These are phyloP conservation scores for Neocallimastix lanati DNA, from an alignment of 192 early-diverging fungal species.

Conservation along the genomic window DNA sequence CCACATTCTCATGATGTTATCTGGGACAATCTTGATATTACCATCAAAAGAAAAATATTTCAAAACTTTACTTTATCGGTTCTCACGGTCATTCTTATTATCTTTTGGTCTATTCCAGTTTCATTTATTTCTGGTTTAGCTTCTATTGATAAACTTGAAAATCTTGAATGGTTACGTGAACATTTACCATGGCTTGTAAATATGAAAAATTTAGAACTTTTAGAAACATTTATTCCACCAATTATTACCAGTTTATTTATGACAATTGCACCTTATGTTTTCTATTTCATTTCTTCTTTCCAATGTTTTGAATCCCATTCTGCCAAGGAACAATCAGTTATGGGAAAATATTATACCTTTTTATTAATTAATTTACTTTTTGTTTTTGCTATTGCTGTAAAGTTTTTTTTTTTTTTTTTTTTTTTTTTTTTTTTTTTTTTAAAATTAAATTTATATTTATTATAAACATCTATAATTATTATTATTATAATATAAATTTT, in stretches of 20 bases:
- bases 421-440: no score
- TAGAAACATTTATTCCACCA: neutral
- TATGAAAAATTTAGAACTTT: neutral
- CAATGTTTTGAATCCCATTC: neutral
- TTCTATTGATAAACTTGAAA: neutral
- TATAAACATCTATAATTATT: no score
- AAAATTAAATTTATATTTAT: no score
- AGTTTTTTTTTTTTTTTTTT: no score
- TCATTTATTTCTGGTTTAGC: neutral
- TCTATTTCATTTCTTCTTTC: neutral
- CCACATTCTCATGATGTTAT: neutral
- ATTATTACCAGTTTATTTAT: neutral
- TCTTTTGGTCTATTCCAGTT: neutral
- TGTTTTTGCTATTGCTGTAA: neutral
- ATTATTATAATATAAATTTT: no score
- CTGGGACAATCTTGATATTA: neutral
- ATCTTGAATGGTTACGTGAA: neutral
- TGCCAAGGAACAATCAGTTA: neutral
- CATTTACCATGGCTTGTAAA: neutral
- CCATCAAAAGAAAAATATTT: neutral
- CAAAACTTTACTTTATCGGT: neutral
- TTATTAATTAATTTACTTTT: neutral
- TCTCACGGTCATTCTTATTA: neutral
- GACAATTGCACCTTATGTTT: neutral
- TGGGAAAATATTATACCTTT: neutral